These are phyloP conservation scores for Eucalyptus regnans DNA, from an alignment of 345 rosid genomes.

Conservation along the genomic window DNA sequence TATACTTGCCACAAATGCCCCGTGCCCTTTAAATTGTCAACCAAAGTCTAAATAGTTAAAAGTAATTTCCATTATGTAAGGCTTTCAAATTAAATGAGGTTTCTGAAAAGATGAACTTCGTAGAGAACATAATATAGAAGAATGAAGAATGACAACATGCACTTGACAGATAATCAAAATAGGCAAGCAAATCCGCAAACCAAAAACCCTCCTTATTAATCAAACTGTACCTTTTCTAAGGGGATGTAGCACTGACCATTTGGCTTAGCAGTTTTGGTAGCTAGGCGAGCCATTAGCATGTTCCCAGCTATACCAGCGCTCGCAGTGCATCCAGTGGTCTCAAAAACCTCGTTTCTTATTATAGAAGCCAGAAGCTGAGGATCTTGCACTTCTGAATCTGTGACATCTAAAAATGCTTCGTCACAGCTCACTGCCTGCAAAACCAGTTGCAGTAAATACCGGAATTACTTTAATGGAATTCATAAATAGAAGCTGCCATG, in stretches of 20 bases:
- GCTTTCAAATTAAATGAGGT: background rate
- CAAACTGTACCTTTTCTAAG: conserved; percentile 34
- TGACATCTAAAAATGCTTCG: conserved; percentile 87
- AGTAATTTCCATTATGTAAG: background rate
- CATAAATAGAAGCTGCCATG: background rate
- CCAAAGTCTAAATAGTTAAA: background rate
- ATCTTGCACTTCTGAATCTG: conserved; percentile 35
- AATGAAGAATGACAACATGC: background rate
- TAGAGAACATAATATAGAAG: background rate
- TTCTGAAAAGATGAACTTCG: background rate
- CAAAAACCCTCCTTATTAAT: background rate
- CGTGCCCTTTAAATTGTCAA: background rate
- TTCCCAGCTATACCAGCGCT: conserved; percentile 83
- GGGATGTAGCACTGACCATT: conserved; percentile 76
- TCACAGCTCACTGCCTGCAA: conserved; percentile 88
- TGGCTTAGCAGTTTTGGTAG: conserved; percentile 90
- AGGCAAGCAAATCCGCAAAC: background rate
- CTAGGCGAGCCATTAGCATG: conserved; percentile 96
- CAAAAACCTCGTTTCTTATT: conserved; percentile 68
- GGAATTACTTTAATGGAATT: background rate
- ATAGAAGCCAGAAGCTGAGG: conserved; percentile 51
- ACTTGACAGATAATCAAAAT: background rate
- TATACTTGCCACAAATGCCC: background rate
- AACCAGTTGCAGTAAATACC: background rate
- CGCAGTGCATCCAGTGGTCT: conserved; percentile 80